Evolutionary conservation across 2,329 filamentous ascomycete species (phyloP).

Genomic region (Fusarium heterosporum): DNA sequence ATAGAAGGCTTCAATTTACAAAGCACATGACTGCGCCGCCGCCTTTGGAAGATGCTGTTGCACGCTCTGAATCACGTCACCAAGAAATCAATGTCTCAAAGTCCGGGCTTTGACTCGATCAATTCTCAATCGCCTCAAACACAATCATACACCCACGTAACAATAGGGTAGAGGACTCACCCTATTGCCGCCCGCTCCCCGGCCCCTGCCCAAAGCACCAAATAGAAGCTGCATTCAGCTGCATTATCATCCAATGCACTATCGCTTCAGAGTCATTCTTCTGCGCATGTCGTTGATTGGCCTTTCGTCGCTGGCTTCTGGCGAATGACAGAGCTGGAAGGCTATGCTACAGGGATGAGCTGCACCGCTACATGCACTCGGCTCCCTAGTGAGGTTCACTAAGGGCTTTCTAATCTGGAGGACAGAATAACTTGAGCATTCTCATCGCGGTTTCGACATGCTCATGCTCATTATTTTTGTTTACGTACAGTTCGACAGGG

Average conservation of each 20-base stretch:
- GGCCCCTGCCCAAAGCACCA: conserved; percentile 1
- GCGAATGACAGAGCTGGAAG: conserved; percentile 33
- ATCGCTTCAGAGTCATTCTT: conserved; percentile 20
- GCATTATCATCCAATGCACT: conserved; percentile 24
- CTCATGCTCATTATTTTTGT: background rate
- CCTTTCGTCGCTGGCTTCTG: background rate
- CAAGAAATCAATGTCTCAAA: conserved; percentile 12
- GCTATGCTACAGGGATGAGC: conserved; percentile 20
- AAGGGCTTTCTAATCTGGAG: background rate
- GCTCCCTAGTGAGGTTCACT: conserved; percentile 24
- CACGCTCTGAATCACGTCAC: conserved; percentile 12
- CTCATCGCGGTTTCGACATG: accelerated
- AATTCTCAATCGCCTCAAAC: conserved; percentile 9
- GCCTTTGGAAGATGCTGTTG: too few relatives aligned
- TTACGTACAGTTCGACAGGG: conserved; percentile 19
- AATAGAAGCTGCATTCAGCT: conserved; percentile 30
- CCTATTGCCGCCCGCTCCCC: conserved; percentile 16
- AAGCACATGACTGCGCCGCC: too few relatives aligned
- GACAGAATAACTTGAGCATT: conserved; percentile 12
- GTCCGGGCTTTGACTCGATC: conserved; percentile 13
- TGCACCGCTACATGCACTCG: conserved; percentile 16
- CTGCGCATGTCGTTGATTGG: conserved; percentile 26
- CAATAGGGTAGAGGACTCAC: conserved; percentile 2
- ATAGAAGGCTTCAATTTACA: too few relatives aligned
- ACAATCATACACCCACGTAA: conserved; percentile 15